These are phyloP conservation scores for Pisolithus microcarpus DNA, from an alignment of 768 basidiomycete species.

Conservation along the genomic window DNA sequence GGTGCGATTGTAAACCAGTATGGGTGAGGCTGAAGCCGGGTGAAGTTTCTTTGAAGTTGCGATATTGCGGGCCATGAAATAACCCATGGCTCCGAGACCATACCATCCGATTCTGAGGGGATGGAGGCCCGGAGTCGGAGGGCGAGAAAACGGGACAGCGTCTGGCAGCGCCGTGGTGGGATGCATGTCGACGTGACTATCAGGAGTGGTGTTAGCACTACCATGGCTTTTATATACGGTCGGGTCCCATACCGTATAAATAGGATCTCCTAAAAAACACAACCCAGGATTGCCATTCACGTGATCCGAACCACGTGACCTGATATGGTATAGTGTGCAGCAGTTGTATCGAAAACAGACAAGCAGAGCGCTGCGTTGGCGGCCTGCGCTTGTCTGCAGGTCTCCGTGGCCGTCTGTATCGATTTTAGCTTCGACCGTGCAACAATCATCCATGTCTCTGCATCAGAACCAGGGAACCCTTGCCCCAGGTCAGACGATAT, in stretches of 20 bases:
- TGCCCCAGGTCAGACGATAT: conserved; percentile 76
- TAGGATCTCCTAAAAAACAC: no score
- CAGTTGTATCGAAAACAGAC: no score
- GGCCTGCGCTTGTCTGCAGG: no score
- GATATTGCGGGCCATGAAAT: conserved; percentile 73
- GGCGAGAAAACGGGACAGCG: conserved; percentile 50
- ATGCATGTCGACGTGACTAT: background rate
- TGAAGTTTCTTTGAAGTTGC: conserved; percentile 44
- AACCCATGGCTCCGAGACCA: conserved; percentile 64
- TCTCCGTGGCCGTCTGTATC: conserved; percentile 3
- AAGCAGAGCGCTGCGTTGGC: background rate
- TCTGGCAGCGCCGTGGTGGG: conserved; percentile 9
- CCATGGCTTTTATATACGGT: no score
- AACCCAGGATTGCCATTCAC: background rate
- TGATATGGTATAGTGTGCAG: background rate
- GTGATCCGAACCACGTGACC: background rate
- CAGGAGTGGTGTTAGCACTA: background rate
- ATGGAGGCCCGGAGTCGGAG: conserved; percentile 40
- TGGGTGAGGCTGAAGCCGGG: conserved; percentile 35
- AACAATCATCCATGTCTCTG: conserved; percentile 41
- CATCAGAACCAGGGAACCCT: conserved; percentile 62
- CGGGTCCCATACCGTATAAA: no score
- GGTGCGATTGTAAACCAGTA: conserved; percentile 76
- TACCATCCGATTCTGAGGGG: conserved; percentile 37
- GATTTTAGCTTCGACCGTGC: conserved; percentile 17